Conservation (phyloP, 345 rosid genomes). For the Pistacia atlantica region DNA sequence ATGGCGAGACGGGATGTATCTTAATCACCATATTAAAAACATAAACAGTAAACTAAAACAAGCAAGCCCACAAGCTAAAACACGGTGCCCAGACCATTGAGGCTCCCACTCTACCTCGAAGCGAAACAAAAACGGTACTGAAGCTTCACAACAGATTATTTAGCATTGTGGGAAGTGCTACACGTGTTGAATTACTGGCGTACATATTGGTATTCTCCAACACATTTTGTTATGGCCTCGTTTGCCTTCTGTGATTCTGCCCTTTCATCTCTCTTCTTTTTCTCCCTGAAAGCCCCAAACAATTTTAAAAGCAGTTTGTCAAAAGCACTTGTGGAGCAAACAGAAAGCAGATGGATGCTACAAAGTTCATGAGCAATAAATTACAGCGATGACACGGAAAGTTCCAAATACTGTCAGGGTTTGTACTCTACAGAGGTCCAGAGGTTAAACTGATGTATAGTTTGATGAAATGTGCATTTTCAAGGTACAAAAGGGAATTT, state of each 20-base stretch:
- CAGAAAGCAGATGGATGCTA: background rate
- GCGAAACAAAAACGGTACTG: constrained; percentile 11
- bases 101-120: constrained; percentile 20
- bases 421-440: background rate
- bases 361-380: background rate
- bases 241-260: constrained; percentile 71
- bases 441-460: no score
- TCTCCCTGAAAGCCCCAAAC: constrained; percentile 65
- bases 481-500: background rate
- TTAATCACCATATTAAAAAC: constrained; percentile 17
- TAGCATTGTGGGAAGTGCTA: background rate
- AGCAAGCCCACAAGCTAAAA: constrained; percentile 15
- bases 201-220: constrained; percentile 49
- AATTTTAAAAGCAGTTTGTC: background rate
- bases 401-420: background rate
- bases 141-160: constrained; percentile 25
- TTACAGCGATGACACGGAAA: background rate
- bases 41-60: constrained; percentile 1
- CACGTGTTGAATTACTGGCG: constrained; percentile 22
- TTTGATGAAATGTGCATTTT: background rate
- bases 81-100: background rate
- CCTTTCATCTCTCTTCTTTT: constrained; percentile 85
- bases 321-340: background rate
- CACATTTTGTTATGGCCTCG: constrained; percentile 70
- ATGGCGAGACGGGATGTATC: constrained; percentile 2